These are phyloP conservation scores for Fusarium cicatricum DNA, from an alignment of 2,329 filamentous ascomycete species.

Conservation along the genomic window DNA sequence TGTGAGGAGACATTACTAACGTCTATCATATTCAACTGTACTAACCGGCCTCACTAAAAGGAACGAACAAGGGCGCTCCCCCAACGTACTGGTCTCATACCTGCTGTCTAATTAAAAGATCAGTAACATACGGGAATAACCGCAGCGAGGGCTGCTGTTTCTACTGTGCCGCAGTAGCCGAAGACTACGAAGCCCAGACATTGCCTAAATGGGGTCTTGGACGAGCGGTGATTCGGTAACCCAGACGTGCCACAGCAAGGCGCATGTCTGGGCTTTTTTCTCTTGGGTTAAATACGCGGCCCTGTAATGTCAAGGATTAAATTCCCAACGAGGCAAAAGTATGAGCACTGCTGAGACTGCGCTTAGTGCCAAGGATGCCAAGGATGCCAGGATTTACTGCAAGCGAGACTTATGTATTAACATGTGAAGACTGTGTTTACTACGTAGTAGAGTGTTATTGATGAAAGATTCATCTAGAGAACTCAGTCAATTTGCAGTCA, in stretches of 20 bases:
- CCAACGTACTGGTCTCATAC: no score
- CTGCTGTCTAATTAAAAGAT: no score
- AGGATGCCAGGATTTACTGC: background rate
- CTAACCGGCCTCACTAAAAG: no score
- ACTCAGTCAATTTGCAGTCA: no score
- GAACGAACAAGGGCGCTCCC: no score
- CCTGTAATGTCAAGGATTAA: background rate
- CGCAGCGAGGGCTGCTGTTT: no score
- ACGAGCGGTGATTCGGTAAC: slow-evolving; percentile 17
- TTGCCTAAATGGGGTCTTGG: slow-evolving; percentile 24
- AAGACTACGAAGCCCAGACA: background rate
- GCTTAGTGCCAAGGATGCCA: background rate
- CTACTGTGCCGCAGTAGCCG: slow-evolving; percentile 6
- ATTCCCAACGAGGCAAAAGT: slow-evolving; percentile 14
- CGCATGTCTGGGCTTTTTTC: background rate
- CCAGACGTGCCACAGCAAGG: no score
- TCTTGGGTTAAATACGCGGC: background rate
- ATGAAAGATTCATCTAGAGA: background rate
- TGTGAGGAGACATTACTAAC: no score
- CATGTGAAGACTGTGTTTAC: background rate
- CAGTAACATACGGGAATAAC: no score
- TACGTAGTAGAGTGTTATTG: no score
- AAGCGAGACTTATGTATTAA: background rate
- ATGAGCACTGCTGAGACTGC: slow-evolving; percentile 11
- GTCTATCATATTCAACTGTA: no score